phyloP scores from a whole-genome alignment of 345 rosid genomes.

The Rhizophora apiculata region DNA sequence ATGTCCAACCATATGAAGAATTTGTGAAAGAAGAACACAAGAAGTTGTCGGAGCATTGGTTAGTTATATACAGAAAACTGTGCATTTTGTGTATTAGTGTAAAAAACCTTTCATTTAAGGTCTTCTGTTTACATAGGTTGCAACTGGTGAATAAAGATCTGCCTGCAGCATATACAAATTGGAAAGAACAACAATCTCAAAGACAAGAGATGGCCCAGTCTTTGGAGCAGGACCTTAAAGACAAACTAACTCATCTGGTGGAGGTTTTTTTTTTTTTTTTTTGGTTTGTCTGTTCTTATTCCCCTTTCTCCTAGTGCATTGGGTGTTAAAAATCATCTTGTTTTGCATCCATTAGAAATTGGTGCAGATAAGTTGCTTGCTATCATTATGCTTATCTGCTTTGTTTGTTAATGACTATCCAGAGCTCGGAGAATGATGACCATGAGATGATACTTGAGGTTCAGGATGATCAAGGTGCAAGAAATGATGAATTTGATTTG shows the following conservation, averaged over 20 bases:
- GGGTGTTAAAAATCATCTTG: conserved; percentile 1
- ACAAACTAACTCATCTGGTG: conserved; percentile 29
- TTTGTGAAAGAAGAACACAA: conserved; percentile 84
- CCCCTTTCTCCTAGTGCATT: neutral
- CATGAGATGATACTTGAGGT: conserved; percentile 25
- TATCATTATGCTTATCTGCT: conserved; percentile 1
- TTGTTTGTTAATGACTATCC: conserved; percentile 11
- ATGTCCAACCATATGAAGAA: conserved; percentile 78
- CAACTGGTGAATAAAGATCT: conserved; percentile 60
- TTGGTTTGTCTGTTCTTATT: conserved; percentile 5
- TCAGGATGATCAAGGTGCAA: conserved; percentile 21
- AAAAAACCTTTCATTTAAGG: conserved; percentile 9
- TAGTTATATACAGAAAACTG: conserved; percentile 33
- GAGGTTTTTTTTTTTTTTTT: conserved; percentile 42
- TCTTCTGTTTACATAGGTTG: conserved; percentile 46
- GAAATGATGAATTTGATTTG: conserved; percentile 4
- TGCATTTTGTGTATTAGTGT: conserved; percentile 18
- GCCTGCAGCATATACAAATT: conserved; percentile 60
- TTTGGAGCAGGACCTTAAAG: conserved; percentile 61
- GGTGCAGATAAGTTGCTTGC: neutral
- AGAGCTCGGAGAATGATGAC: conserved; percentile 38
- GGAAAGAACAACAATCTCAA: conserved; percentile 58
- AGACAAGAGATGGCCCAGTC: conserved; percentile 45
- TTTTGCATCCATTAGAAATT: conserved; percentile 4
- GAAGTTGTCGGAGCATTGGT: conserved; percentile 84